These are phyloP conservation scores for Kurtzmaniella quercitrusa DNA, from an alignment of 1,139 yeast genomes.

Conservation along the genomic window DNA sequence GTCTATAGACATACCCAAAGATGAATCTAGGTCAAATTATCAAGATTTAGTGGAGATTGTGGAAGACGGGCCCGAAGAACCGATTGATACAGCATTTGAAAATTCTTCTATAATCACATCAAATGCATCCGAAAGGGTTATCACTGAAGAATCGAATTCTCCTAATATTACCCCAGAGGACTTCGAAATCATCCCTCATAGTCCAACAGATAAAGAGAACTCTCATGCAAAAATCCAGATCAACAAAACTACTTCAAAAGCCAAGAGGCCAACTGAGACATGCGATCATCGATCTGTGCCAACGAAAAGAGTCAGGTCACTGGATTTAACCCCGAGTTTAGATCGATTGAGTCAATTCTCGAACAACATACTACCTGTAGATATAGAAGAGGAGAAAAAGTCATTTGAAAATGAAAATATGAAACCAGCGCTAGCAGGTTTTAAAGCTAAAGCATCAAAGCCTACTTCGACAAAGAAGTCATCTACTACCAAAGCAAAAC, in stretches of 20 bases:
- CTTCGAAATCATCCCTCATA: too few relatives aligned
- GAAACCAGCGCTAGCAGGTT: neutral
- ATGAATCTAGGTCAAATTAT: neutral
- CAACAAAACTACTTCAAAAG: neutral
- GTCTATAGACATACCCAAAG: neutral
- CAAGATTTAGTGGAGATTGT: neutral
- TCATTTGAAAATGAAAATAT: neutral
- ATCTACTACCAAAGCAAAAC: too few relatives aligned
- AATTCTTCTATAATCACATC: neutral
- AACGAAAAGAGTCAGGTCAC: neutral
- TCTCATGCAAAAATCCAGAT: neutral
- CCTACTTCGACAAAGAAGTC: too few relatives aligned
- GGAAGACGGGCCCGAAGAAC: neutral
- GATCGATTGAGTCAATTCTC: neutral
- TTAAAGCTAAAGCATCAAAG: neutral
- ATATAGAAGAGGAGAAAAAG: neutral
- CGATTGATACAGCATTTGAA: neutral
- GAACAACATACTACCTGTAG: neutral
- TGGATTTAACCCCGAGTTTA: neutral
- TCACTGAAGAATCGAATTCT: too few relatives aligned
- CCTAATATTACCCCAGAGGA: too few relatives aligned
- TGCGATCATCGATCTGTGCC: neutral
- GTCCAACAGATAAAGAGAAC: too few relatives aligned
- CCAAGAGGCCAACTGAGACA: neutral
- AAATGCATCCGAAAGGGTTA: too few relatives aligned